A percentile compares a stretch with the other conserved stretches of the same genome.
Evolutionary conservation across 257 asterid species (phyloP).

Genomic region (Scutellaria baicalensis): DNA sequence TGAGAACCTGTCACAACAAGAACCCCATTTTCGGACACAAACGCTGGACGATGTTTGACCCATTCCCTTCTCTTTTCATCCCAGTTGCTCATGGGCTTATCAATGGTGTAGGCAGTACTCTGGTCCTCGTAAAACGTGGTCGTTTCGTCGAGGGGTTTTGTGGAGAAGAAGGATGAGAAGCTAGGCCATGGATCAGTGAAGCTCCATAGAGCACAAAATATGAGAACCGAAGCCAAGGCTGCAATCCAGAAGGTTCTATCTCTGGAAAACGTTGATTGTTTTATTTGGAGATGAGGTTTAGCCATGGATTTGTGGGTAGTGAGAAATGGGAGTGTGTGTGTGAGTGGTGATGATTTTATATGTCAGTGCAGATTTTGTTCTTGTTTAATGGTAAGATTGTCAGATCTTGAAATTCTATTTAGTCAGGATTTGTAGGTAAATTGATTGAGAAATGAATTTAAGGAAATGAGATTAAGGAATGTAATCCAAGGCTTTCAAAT

Average conservation of each 20-base stretch:
- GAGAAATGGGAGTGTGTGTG: not conserved
- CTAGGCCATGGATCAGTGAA: slow-evolving; percentile 31
- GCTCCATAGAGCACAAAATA: slow-evolving; percentile 34
- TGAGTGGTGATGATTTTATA: no score
- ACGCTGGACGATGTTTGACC: slow-evolving; percentile 41
- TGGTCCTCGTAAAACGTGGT: slow-evolving; percentile 66
- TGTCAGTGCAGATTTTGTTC: not conserved
- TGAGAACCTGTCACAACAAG: slow-evolving; percentile 75
- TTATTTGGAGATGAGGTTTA: not conserved
- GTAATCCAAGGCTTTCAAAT: not conserved
- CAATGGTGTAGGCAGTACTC: slow-evolving; percentile 38
- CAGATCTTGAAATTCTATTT: not conserved
- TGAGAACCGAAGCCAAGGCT: slow-evolving; percentile 10
- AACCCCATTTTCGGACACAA: slow-evolving; percentile 24
- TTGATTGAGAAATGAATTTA: not conserved
- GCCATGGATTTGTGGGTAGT: not conserved
- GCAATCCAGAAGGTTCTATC: slow-evolving; percentile 22
- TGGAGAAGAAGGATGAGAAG: slow-evolving; percentile 24
- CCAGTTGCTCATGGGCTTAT: slow-evolving; percentile 53
- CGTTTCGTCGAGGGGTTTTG: no score
- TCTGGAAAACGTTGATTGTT: slow-evolving; percentile 18
- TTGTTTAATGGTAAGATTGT: not conserved
- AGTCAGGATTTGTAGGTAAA: not conserved
- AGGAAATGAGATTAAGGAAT: not conserved
- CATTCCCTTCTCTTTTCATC: slow-evolving; percentile 56